phyloP scores from a whole-genome alignment of 2,329 filamentous ascomycete genomes.

The Colletotrichum orbiculare region DNA sequence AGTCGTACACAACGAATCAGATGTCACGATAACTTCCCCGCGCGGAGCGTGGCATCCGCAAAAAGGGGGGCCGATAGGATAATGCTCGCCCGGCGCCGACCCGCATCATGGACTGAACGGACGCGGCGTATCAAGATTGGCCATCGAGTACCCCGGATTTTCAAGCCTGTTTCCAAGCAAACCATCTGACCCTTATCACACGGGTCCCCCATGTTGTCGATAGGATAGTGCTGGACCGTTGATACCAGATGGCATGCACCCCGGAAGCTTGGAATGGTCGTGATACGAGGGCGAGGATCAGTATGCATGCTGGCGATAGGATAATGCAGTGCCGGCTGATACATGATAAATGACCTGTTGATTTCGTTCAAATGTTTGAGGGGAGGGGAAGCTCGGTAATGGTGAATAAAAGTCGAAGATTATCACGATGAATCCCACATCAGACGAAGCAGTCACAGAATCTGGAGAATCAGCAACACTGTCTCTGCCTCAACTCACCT shows the following conservation, averaged over 20 bases:
- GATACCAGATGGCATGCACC: not conserved
- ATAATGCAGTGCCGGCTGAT: conserved; percentile 8
- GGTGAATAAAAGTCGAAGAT: not conserved
- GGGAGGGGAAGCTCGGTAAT: not conserved
- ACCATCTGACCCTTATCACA: not conserved
- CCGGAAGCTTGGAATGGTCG: not conserved
- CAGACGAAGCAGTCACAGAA: conserved; percentile 10
- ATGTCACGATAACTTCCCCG: conserved; percentile 14
- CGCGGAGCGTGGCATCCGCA: conserved; percentile 4
- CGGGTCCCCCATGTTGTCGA: conserved; percentile 5
- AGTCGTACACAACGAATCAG: not conserved
- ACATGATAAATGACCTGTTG: conserved; percentile 4
- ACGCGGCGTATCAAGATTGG: too few species aligned
- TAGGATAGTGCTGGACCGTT: conserved; percentile 19
- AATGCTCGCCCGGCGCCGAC: conserved; percentile 13
- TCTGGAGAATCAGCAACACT: conserved; percentile 7
- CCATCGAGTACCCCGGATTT: too few species aligned
- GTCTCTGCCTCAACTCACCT: not conserved
- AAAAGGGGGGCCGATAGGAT: conserved; percentile 19
- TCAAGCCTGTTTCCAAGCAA: too few species aligned
- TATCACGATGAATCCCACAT: conserved; percentile 9
- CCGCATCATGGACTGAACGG: not conserved
- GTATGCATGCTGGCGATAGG: not conserved
- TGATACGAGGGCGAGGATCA: not conserved
- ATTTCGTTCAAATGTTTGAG: not conserved